phyloP scores from a whole-genome alignment of 2,329 filamentous ascomycete species.

The Colletotrichum sp. region DNA sequence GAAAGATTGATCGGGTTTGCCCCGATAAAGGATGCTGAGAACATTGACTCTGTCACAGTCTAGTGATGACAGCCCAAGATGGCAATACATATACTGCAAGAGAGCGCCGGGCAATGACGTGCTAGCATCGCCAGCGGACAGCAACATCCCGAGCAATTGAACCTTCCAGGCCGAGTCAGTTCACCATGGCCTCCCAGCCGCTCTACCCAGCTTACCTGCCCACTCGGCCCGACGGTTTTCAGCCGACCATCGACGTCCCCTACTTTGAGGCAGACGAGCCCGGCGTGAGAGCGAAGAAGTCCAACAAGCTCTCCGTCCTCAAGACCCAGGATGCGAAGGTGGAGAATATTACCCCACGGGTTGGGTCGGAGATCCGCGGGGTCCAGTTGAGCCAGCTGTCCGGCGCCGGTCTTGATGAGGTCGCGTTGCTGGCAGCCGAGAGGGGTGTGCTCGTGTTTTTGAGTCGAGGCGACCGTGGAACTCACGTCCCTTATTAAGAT shows the following conservation, averaged over 20 bases:
- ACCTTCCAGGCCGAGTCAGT: not conserved
- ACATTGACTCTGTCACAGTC: not conserved
- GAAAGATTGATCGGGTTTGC: not conserved
- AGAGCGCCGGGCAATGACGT: not conserved
- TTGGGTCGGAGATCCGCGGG: slow-evolving; percentile 31
- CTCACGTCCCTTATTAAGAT: not conserved
- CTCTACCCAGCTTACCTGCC: slow-evolving; percentile 36
- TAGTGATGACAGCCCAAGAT: not conserved
- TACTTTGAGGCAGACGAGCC: slow-evolving; percentile 33
- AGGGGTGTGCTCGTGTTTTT: slow-evolving; percentile 35
- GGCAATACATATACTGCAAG: not conserved
- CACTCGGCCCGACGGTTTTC: slow-evolving; percentile 34
- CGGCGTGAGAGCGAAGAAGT: slow-evolving; percentile 30
- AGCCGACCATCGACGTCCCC: slow-evolving; percentile 25
- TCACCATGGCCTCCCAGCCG: slow-evolving; percentile 27
- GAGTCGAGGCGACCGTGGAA: accelerated
- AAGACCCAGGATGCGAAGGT: slow-evolving; percentile 8
- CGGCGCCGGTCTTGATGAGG: slow-evolving; percentile 28
- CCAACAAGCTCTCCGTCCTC: slow-evolving; percentile 23
- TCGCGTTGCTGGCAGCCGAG: slow-evolving; percentile 33
- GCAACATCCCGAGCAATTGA: not conserved
- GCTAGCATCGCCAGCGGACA: not conserved
- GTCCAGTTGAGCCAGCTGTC: slow-evolving; percentile 30
- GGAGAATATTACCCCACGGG: slow-evolving; percentile 29
- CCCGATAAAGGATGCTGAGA: not conserved